Conservation (phyloP, 139 green algal species). For the Picochlorum sp. region DNA sequence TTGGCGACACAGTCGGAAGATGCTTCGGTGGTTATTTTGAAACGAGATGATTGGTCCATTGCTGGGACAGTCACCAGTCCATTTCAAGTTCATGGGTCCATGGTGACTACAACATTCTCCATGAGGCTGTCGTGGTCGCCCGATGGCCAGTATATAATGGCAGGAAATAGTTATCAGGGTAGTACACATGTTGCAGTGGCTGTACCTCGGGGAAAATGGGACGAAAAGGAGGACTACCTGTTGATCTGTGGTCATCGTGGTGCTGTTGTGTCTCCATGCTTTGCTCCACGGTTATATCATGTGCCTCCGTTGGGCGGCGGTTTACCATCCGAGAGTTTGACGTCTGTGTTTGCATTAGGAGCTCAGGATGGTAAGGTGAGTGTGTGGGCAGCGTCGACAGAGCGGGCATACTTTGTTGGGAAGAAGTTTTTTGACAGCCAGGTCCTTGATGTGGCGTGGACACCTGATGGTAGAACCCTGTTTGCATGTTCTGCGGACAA, state of each 20-base stretch:
- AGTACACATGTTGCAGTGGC: slow-evolving; percentile 47
- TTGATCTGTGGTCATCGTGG: slow-evolving; percentile 32
- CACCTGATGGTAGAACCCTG: slow-evolving; percentile 66
- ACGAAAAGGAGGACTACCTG: slow-evolving; percentile 16
- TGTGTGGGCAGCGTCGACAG: slow-evolving; percentile 18
- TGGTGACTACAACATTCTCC: slow-evolving; percentile 36
- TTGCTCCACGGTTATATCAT: slow-evolving; percentile 63
- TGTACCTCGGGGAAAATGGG: slow-evolving; percentile 40
- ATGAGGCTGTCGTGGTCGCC: slow-evolving; percentile 48
- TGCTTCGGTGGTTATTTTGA: slow-evolving; percentile 76
- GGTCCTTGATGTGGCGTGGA: slow-evolving; percentile 78
- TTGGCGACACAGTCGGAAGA: slow-evolving; percentile 76
- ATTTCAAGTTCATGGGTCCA: slow-evolving; percentile 29
- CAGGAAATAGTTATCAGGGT: slow-evolving; percentile 50
- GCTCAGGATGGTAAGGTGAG: slow-evolving; percentile 41
- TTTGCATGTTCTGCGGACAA: slow-evolving; percentile 65
- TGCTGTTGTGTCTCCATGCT: slow-evolving; percentile 50
- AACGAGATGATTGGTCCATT: slow-evolving; percentile 52
- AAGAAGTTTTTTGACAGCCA: slow-evolving; percentile 32
- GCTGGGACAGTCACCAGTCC: slow-evolving; percentile 35
- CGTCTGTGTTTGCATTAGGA: slow-evolving; percentile 47
- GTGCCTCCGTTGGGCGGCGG: slow-evolving; percentile 15
- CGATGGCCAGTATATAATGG: slow-evolving; percentile 61
- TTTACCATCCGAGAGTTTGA: slow-evolving; percentile 7
- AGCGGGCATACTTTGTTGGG: slow-evolving; percentile 16